phyloP scores from a whole-genome alignment of 768 basidiomycete species.

The Trametes cingulata region DNA sequence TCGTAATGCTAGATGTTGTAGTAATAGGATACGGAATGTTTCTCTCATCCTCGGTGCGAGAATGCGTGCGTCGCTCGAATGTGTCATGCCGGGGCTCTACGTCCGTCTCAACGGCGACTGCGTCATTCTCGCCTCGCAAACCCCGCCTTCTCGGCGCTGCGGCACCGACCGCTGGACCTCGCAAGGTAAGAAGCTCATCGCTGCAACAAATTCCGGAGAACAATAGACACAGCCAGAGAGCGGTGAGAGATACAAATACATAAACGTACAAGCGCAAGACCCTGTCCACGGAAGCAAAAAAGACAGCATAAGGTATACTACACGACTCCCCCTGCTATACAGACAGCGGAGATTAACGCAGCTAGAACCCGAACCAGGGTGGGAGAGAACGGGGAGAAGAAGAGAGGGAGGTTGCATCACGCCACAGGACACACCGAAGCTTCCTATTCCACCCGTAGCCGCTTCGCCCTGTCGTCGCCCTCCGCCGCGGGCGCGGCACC shows the following conservation, averaged over 20 bases:
- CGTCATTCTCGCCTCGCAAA: too few species aligned
- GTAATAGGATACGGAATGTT: not conserved
- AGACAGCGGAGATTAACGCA: slow-evolving; percentile 1
- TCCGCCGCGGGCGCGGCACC: slow-evolving; percentile 18
- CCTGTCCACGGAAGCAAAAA: not conserved
- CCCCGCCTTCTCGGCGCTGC: too few species aligned
- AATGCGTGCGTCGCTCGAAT: too few species aligned
- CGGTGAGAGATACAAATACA: not conserved
- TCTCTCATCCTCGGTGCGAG: too few species aligned
- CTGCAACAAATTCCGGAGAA: not conserved
- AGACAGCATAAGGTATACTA: slow-evolving; percentile 11
- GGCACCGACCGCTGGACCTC: too few species aligned
- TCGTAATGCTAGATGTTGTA: not conserved
- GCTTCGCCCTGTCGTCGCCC: slow-evolving; percentile 27
- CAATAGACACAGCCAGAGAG: not conserved
- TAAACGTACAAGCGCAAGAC: slow-evolving; percentile 2
- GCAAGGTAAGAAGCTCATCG: too few species aligned
- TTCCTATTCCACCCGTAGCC: slow-evolving; percentile 28
- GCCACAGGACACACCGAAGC: not conserved
- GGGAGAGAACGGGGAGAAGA: not conserved
- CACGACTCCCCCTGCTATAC: not conserved
- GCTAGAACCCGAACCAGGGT: not conserved
- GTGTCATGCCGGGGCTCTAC: too few species aligned
- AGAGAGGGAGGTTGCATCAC: not conserved
- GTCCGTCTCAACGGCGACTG: too few species aligned